Evolutionary conservation across 2,329 filamentous ascomycete species (phyloP).

Genomic region (Ceratocystis smalleyi): DNA sequence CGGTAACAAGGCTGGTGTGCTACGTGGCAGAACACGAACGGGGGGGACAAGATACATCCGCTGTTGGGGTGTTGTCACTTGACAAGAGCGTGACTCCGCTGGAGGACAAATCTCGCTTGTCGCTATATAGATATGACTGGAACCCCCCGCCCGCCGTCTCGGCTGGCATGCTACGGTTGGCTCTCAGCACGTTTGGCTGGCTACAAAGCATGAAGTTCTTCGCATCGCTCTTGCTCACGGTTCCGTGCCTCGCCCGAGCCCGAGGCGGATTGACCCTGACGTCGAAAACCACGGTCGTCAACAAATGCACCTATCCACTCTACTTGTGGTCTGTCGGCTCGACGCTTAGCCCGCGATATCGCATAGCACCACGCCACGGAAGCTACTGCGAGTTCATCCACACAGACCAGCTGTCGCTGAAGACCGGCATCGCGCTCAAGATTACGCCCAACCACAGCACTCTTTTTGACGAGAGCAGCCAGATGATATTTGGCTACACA

Average conservation of each 20-base stretch:
- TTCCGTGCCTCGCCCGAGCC: not conserved
- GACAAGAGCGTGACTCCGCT: not conserved
- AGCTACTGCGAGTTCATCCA: constrained; percentile 25
- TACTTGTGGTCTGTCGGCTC: constrained; percentile 28
- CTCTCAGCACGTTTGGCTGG: not conserved
- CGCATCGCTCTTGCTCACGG: not conserved
- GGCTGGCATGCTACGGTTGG: not conserved
- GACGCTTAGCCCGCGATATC: constrained; percentile 20
- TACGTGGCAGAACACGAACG: not conserved
- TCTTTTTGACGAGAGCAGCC: constrained; percentile 26
- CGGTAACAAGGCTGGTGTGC: not conserved
- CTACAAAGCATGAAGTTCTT: not conserved
- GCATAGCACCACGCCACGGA: constrained; percentile 21
- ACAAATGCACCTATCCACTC: constrained; percentile 26
- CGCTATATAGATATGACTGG: not conserved
- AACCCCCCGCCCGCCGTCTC: not conserved
- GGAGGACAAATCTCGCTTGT: not conserved
- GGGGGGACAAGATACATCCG: not conserved
- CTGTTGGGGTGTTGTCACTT: not conserved
- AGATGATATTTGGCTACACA: constrained; percentile 28
- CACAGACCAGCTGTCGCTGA: constrained; percentile 23
- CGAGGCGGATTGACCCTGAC: not conserved
- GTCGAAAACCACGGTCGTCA: constrained; percentile 21
- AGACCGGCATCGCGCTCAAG: constrained; percentile 28
- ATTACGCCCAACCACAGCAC: constrained; percentile 25